A percentile compares a stretch with the other conserved stretches of the same genome.
Evolutionary conservation across 306 rosid species (phyloP).

Genomic region (Cucurbita argyrosperma): DNA sequence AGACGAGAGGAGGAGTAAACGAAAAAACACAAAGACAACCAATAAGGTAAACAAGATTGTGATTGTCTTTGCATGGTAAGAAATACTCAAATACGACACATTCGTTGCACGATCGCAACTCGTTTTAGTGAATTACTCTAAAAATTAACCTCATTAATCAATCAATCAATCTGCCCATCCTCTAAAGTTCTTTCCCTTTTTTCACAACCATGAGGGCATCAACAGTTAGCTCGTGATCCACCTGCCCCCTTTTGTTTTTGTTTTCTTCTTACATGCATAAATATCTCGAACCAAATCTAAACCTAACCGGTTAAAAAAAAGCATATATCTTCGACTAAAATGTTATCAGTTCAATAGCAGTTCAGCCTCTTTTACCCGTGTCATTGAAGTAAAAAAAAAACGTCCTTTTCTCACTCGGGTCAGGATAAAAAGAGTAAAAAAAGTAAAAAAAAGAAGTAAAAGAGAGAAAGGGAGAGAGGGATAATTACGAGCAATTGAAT

Average conservation of each 20-base stretch:
- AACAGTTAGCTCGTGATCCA: not conserved
- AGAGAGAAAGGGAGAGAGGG: not conserved
- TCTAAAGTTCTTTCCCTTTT: not conserved
- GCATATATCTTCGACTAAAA: no score
- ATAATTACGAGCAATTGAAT: slow-evolving; percentile 60
- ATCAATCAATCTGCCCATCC: not conserved
- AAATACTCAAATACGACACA: not conserved
- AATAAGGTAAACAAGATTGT: not conserved
- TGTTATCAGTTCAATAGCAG: no score
- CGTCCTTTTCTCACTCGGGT: no score
- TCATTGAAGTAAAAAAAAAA: no score
- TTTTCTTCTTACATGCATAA: not conserved
- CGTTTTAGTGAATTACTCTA: no score
- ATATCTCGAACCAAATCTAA: not conserved
- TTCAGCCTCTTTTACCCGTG: no score
- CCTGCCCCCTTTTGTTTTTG: not conserved
- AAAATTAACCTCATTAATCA: not conserved
- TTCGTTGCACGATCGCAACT: slow-evolving; percentile 15
- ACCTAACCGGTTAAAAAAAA: no score
- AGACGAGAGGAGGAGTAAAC: not conserved
- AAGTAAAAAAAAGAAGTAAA: not conserved
- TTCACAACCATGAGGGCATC: not conserved
- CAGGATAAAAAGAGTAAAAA: not conserved
- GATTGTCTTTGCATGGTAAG: no score
- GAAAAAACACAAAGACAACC: not conserved